Base-by-base conservation (phyloP, 306 rosid species). In the Lablab purpureus region DNA sequence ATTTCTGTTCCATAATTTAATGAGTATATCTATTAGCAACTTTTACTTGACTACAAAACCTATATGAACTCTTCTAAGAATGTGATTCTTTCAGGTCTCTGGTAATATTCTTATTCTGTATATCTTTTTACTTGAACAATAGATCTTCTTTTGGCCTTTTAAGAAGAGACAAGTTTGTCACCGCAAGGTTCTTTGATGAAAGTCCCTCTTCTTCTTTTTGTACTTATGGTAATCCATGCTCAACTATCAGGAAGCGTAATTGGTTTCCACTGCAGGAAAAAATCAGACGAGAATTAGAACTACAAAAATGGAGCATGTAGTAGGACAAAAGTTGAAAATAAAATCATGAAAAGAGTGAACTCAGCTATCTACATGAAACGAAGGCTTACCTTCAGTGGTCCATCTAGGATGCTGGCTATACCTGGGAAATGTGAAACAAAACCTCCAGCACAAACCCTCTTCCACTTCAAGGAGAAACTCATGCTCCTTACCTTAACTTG, bases 381-480 rank as follows among this genome's bases (percentile, higher is more conserved):
- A 56, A 34, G 82, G 22, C 41, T 73, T 88, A 90, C 97, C 94
- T 92, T 90, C 54, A 89, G 80, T 14, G 84, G 85, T 55, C 89
- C 90, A 76, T 92, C 97, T 23, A 90, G 82, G 75, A 87, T 66
- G 45, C 93, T 89, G 25, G 80, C 71, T 67, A 89, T 80, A 86
- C 90, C 73, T 59, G 89, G 85, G 89, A 71, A 90, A 32, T 90
- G 86, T 65, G 90, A 87, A 40, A 90, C 97, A 73, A 92, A 92
- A 43, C 97, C 97, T 75, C 97, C 97, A 11, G 90, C 83, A n/a
- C n/a, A 93, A 86, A 28, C 97, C 96, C 81, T 92, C 96, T 71
- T 92, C 97, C 36, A 85, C 87, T 4, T 93, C 88, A 22, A 92
- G 77, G 7, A 92, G 84, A 71, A 89, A 73, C 78, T 92, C 96